phyloP scores from a whole-genome alignment of 169 alveolate species.

The Eimeria tenella region DNA sequence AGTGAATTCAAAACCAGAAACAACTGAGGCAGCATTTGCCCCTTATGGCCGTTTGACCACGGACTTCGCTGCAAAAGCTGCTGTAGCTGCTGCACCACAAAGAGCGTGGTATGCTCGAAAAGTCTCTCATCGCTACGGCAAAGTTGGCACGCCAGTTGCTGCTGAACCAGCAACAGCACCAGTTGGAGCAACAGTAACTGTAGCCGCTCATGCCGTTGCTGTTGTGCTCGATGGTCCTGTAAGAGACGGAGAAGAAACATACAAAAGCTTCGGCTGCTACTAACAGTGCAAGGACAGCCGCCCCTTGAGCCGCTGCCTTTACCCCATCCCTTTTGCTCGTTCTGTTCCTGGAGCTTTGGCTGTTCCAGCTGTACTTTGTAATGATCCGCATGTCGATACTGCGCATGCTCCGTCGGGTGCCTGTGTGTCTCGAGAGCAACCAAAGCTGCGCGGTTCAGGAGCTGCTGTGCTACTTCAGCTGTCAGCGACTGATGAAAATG shows the following conservation, averaged over 20 bases:
- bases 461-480: constrained; percentile 59
- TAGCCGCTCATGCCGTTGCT: constrained; percentile 44
- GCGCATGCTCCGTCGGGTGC: background rate
- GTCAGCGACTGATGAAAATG: constrained; percentile 39
- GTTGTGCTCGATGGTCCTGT: constrained; percentile 33
- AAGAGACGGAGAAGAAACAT: background rate
- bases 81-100: constrained; percentile 51
- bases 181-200: constrained; percentile 58
- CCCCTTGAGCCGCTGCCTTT: background rate
- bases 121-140: constrained; percentile 17
- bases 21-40: background rate
- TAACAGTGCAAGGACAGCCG: constrained; percentile 37
- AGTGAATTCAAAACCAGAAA: constrained; percentile 3
- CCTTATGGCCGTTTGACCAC: background rate
- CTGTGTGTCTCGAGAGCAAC: constrained; percentile 20
- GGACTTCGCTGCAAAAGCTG: constrained; percentile 14
- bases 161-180: constrained; percentile 61
- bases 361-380: background rate
- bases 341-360: background rate
- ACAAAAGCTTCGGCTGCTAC: constrained; percentile 56
- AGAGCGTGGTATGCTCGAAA: background rate
- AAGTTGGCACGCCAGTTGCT: constrained; percentile 24
- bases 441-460: constrained; percentile 42
- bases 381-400: background rate
- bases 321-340: background rate